Evolutionary conservation across 768 basidiomycete species (phyloP).

Genomic region (Flagelloscypha sp.): DNA sequence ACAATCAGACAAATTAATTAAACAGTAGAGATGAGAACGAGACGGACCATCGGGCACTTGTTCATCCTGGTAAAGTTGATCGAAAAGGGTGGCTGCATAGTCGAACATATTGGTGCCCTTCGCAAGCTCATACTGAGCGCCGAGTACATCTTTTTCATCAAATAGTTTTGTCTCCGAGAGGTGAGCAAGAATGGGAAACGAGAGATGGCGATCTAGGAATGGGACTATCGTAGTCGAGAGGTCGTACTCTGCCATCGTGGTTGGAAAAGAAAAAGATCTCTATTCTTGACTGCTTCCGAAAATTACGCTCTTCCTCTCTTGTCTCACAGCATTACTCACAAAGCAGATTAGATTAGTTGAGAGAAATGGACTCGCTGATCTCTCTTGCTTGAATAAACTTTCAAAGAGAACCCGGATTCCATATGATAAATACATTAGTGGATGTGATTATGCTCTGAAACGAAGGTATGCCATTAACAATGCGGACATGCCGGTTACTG

Average conservation of each 20-base stretch:
- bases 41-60: constrained; percentile 58
- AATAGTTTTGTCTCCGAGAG: constrained; percentile 71
- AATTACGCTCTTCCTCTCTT: no score
- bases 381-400: no score
- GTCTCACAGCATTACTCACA: no score
- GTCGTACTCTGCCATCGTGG: constrained; percentile 80
- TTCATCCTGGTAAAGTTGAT: constrained; percentile 68
- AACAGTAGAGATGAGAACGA: not conserved
- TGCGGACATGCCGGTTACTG: no score
- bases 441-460: no score
- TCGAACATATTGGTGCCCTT: constrained; percentile 99
- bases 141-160: constrained; percentile 67
- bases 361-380: no score
- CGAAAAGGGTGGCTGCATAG: constrained; percentile 76
- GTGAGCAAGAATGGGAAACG: constrained; percentile 87
- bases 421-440: no score
- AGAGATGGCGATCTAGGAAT: constrained; percentile 90
- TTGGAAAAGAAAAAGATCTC: not conserved
- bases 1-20: not conserved
- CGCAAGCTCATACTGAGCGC: constrained; percentile 95
- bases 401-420: no score
- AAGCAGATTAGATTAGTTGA: no score
- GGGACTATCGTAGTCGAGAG: constrained; percentile 86
- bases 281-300: no score
- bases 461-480: no score